phyloP scores from a whole-genome alignment of 108 stramenopile genomes.

The Nannochloropsis oceanica region DNA sequence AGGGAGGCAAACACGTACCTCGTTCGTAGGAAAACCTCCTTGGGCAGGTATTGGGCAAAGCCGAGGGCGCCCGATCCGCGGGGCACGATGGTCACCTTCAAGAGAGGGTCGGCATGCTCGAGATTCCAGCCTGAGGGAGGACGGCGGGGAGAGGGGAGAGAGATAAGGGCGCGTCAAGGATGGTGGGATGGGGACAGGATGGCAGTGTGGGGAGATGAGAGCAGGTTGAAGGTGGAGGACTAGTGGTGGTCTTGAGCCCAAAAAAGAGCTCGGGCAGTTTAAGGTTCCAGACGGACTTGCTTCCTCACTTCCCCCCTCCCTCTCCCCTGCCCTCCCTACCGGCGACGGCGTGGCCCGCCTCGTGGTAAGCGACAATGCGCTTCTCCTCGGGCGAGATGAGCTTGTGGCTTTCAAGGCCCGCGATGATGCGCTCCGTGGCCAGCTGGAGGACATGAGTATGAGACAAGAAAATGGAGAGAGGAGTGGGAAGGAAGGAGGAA shows the following conservation, averaged over 20 bases:
- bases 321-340: background rate
- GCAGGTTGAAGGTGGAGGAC: too few species aligned
- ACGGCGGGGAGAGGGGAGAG: background rate
- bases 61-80: slow-evolving; percentile 73
- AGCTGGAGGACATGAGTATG: background rate
- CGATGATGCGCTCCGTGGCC: slow-evolving; percentile 82
- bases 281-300: too few species aligned
- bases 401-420: slow-evolving; percentile 81
- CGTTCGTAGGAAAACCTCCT: slow-evolving; percentile 56
- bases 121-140: slow-evolving; percentile 62
- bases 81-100: slow-evolving; percentile 94
- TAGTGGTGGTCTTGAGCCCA: too few species aligned
- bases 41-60: slow-evolving; percentile 90
- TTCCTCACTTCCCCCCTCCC: background rate
- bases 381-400: slow-evolving; percentile 75
- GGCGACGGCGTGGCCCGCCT: slow-evolving; percentile 89
- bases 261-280: too few species aligned
- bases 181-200: background rate
- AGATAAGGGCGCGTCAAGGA: background rate
- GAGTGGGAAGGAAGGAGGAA: background rate
- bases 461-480: background rate
- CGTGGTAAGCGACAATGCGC: slow-evolving; percentile 83
- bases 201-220: too few species aligned
- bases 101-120: slow-evolving; percentile 83
- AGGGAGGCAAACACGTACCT: background rate